phyloP scores from a whole-genome alignment of 306 rosid genomes.

The Medicago lupulina region DNA sequence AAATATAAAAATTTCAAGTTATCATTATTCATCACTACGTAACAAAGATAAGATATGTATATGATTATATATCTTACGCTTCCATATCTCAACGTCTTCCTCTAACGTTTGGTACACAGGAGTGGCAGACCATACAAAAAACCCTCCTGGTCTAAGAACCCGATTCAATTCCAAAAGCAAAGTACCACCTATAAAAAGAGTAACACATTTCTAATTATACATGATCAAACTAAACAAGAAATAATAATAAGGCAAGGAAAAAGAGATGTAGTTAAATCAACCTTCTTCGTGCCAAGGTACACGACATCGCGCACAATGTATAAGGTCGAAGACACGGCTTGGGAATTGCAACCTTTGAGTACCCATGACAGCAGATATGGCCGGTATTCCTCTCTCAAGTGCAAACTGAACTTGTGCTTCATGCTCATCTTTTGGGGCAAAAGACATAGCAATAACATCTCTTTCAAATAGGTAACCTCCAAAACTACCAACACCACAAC shows the following conservation, averaged over 20 bases:
- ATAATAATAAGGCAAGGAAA: too few relatives aligned
- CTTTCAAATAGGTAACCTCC: constrained; percentile 86
- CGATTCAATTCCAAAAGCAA: constrained; percentile 89
- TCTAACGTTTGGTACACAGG: constrained; percentile 82
- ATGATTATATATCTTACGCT: constrained; percentile 44
- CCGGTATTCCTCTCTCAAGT: constrained; percentile 93
- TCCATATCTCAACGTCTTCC: constrained; percentile 89
- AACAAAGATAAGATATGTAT: neutral
- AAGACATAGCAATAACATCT: constrained; percentile 86
- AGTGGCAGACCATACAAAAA: constrained; percentile 89
- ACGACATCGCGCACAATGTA: constrained; percentile 90
- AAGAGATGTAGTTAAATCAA: constrained; percentile 31
- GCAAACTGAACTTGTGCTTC: constrained; percentile 96
- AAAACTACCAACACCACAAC: constrained; percentile 95
- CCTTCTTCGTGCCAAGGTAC: constrained; percentile 95
- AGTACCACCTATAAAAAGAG: constrained; percentile 61
- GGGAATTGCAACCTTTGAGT: constrained; percentile 90
- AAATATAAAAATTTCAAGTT: neutral
- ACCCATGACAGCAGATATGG: constrained; percentile 96
- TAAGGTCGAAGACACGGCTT: constrained; percentile 70
- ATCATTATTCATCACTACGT: neutral
- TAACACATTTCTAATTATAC: too few relatives aligned
- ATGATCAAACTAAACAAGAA: too few relatives aligned
- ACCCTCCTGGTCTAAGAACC: constrained; percentile 80
- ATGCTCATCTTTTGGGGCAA: constrained; percentile 95